Conservation (phyloP, 345 rosid genomes). For the Eucalyptus fibrosa region DNA sequence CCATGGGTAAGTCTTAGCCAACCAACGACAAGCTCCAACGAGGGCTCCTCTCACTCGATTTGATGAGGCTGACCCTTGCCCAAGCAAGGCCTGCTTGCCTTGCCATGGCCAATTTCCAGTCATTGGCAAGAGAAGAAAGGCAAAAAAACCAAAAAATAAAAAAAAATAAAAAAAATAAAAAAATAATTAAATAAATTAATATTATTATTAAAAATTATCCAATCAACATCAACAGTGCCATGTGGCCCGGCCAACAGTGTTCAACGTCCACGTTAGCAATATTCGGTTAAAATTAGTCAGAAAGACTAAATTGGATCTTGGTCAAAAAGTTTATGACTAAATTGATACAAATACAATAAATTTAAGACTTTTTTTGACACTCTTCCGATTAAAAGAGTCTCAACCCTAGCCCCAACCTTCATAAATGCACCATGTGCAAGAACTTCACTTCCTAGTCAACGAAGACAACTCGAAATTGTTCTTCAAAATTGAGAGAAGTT, state of each 20-base stretch:
- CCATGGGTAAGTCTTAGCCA: too few relatives aligned
- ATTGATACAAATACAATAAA: too few relatives aligned
- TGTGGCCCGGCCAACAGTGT: rapidly evolving
- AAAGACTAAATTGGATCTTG: not conserved
- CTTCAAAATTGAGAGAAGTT: not conserved
- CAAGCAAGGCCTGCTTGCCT: too few relatives aligned
- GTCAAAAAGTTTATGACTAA: too few relatives aligned
- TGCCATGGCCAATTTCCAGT: rapidly evolving
- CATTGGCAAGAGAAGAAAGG: not conserved
- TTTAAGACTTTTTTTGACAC: too few relatives aligned
- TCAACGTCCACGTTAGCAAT: not conserved
- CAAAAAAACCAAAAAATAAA: too few relatives aligned
- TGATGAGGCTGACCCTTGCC: too few relatives aligned
- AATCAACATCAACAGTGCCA: too few relatives aligned
- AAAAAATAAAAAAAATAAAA: too few relatives aligned
- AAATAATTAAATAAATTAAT: too few relatives aligned
- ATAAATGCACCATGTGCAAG: not conserved
- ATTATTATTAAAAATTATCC: too few relatives aligned
- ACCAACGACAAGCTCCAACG: rapidly evolving
- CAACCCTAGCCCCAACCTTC: not conserved
- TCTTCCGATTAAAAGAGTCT: not conserved
- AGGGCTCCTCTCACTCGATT: too few relatives aligned
- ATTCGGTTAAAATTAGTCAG: rapidly evolving
- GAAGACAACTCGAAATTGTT: not conserved
- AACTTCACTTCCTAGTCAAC: not conserved